These are phyloP conservation scores for Pharnaceum exiguum DNA, from an alignment of 148 eudicot genomes.

Conservation along the genomic window DNA sequence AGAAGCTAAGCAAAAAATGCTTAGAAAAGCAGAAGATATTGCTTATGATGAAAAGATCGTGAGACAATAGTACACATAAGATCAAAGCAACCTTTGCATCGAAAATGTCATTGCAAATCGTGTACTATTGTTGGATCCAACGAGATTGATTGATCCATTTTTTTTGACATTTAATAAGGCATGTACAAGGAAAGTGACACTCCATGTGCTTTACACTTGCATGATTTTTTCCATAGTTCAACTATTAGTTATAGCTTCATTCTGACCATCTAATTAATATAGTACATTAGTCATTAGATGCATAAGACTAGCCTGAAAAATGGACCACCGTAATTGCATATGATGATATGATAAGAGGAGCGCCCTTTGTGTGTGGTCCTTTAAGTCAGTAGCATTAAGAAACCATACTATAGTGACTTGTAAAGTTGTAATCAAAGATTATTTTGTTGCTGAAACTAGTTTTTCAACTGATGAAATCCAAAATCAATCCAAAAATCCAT, in stretches of 20 bases:
- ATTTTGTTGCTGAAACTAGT: too few relatives aligned
- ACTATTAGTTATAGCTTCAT: background rate
- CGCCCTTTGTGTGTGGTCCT: slow-evolving; percentile 4
- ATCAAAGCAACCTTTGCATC: background rate
- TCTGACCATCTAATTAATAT: slow-evolving; percentile 3
- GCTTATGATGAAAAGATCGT: too few relatives aligned
- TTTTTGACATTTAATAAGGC: slow-evolving; percentile 11
- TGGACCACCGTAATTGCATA: slow-evolving; percentile 10
- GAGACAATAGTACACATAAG: too few relatives aligned
- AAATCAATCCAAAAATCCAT: background rate
- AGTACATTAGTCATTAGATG: too few relatives aligned
- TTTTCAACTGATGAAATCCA: too few relatives aligned
- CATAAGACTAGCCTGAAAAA: slow-evolving; percentile 6
- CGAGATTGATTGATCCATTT: slow-evolving; percentile 2
- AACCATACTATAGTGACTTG: background rate
- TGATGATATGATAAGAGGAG: background rate
- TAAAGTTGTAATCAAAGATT: too few relatives aligned
- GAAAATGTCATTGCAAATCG: slow-evolving; percentile 1
- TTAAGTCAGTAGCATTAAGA: background rate
- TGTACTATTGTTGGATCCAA: slow-evolving; percentile 13
- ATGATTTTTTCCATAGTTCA: slow-evolving; percentile 5
- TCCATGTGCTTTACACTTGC: background rate
- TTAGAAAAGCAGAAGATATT: too few relatives aligned
- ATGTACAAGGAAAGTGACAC: slow-evolving; percentile 6
- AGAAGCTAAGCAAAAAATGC: too few relatives aligned